Percentiles rank a stretch among this genome's conserved stretches.
Conservation (phyloP, 257 asterid species). For the Pogostemon cablin region DNA sequence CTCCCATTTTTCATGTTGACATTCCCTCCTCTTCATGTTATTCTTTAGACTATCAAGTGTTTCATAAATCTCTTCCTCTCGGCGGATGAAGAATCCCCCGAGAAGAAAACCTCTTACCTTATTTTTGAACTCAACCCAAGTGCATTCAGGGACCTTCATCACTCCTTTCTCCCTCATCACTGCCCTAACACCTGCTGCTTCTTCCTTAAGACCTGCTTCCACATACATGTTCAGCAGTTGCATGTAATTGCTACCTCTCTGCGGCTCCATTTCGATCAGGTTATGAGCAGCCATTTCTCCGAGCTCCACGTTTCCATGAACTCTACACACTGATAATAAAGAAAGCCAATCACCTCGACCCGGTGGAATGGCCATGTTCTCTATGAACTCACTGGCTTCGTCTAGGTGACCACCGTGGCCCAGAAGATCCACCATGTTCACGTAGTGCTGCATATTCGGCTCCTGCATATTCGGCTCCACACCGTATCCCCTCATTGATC, state of each 20-base stretch:
- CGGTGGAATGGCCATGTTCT: conserved; percentile 50
- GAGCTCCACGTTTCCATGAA: conserved; percentile 58
- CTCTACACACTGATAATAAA: conserved; percentile 73
- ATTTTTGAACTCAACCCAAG: conserved; percentile 80
- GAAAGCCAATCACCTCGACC: conserved; percentile 69
- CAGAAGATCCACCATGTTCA: conserved; percentile 68
- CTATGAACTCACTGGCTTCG: conserved; percentile 60
- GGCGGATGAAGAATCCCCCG: conserved; percentile 66
- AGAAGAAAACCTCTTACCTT: conserved; percentile 66
- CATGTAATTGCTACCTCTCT: conserved; percentile 60
- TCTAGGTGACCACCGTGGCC: conserved; percentile 70
- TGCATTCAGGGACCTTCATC: conserved; percentile 76
- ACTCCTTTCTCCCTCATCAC: conserved; percentile 71
- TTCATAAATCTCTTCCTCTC: conserved; percentile 49
- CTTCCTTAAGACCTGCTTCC: conserved; percentile 64
- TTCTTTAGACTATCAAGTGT: conserved; percentile 47
- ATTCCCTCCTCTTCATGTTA: conserved; percentile 45
- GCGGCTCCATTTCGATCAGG: conserved; percentile 57
- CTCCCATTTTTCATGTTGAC: conserved; percentile 18
- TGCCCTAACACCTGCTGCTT: conserved; percentile 74
- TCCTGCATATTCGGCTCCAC: conserved; percentile 66
- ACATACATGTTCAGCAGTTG: conserved; percentile 70
- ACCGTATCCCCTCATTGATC: conserved; percentile 52
- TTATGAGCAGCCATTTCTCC: conserved; percentile 80
- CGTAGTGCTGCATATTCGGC: conserved; percentile 68